Base-by-base conservation (phyloP, 257 asterid genomes). In the Plantago major region DNA sequence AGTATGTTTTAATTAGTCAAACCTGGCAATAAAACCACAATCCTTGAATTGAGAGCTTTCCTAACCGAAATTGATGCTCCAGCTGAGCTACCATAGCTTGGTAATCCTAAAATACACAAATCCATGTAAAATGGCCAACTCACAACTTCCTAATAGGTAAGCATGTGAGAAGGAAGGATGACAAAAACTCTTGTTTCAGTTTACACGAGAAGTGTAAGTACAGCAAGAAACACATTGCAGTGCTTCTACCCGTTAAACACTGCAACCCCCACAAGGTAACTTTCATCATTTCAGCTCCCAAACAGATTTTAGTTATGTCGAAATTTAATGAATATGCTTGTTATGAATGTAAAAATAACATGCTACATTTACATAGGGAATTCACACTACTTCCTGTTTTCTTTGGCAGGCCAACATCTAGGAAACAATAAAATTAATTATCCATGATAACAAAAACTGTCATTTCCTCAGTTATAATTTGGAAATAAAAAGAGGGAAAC, bases 11-110 rank as follows among this genome's bases (percentile, higher is more conserved):
- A 12, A 47, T 59, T 14, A 38, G 73, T 54, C 68, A 70, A 71
- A 93, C 99, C 97, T 93, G 99, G 81, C 99, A 93, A 71, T 89
- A 93, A 72, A 93, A 89, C 99, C 99, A 93, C 56, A 93, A 78
- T 70, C 99, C 99, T 78, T 89, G 97, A 64, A 89, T 78, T 52
- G 97, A 93, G 72, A 93, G 95, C 78, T 81, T 89, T 72, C 97
- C 86, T 64, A 89, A 59, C 57, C 91, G 95, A 84, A 93, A 93
- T 66, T 93, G 99, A 83, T 90, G 98, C 64, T 90, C 98, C 56
- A 90, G 88, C 78, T 90, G 98, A 58, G 98, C 98, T 76, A 92
- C 97, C 97, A 89, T 77, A 60, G 99, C 96, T 79, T 89, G 91
- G 75, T 93, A 93, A 79, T 89, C 99, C 99, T 93, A 71, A 11